Conservation (phyloP, 192 early-diverging fungal genomes). For the Coemansia biformis region DNA sequence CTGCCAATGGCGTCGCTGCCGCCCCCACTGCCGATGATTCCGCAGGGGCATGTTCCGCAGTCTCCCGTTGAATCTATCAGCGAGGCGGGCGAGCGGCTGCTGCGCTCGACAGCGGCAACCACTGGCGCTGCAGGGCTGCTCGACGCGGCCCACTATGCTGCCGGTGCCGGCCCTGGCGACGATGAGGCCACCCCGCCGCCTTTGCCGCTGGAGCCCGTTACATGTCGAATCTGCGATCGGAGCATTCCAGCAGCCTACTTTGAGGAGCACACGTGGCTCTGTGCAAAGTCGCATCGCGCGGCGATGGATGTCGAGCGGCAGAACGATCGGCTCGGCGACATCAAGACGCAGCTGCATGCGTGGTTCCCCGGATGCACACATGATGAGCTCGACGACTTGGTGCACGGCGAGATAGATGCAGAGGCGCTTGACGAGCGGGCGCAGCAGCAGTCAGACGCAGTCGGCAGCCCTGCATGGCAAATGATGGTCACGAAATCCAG, state of each 20-base stretch:
- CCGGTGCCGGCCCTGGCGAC: background rate
- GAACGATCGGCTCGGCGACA: slow-evolving; percentile 34
- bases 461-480: slow-evolving; percentile 26
- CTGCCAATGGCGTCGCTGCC: too few relatives aligned
- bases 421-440: slow-evolving; percentile 10
- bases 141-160: too few relatives aligned
- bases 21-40: too few relatives aligned
- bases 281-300: slow-evolving; percentile 39
- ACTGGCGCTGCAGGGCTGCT: too few relatives aligned
- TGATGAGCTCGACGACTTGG: slow-evolving; percentile 19
- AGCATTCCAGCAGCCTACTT: slow-evolving; percentile 32
- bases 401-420: slow-evolving; percentile 20
- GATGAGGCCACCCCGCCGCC: background rate
- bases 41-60: background rate
- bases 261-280: slow-evolving; percentile 45
- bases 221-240: slow-evolving; percentile 41
- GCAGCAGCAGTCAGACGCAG: slow-evolving; percentile 6
- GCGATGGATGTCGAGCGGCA: slow-evolving; percentile 42
- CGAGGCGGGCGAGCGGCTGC: background rate
- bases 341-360: slow-evolving; percentile 29
- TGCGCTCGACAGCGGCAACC: too few relatives aligned
- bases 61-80: background rate
- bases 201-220: slow-evolving; percentile 21
- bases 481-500: slow-evolving; percentile 10
- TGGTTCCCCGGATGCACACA: slow-evolving; percentile 36